Conservation (phyloP, 1,284 basidiomycete genomes). For the Ustilago xerochloae region DNA sequence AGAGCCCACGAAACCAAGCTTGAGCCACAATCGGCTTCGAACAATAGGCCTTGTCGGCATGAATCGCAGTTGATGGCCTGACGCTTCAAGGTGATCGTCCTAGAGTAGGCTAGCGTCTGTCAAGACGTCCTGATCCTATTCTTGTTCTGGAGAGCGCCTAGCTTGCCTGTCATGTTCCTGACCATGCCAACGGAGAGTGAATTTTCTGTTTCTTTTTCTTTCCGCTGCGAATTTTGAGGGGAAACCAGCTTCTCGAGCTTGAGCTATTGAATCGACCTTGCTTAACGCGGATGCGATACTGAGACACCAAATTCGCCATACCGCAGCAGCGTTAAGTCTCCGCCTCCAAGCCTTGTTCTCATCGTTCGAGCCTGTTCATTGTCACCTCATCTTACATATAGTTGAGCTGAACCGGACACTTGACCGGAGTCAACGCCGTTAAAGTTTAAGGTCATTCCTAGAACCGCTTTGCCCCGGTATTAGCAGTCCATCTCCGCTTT, state of each 20-base stretch:
- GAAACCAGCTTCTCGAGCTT: not conserved
- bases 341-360: not conserved
- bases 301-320: conserved; percentile 5
- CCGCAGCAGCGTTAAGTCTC: not conserved
- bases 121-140: not conserved
- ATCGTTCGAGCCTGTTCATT: not conserved
- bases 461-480: not conserved
- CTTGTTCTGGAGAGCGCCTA: not conserved
- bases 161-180: conserved; percentile 5
- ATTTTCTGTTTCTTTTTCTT: not conserved
- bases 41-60: not conserved
- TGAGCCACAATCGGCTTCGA: too few relatives aligned
- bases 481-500: not conserved
- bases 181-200: conserved; percentile 6
- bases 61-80: not conserved
- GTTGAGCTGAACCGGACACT: not conserved
- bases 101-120: not conserved
- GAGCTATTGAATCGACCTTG: not conserved
- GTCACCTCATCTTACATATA: not conserved
- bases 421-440: not conserved
- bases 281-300: not conserved
- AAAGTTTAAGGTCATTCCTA: too few relatives aligned
- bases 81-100: not conserved
- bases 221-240: not conserved
- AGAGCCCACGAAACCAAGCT: not conserved